These are phyloP conservation scores for Knufia petricola DNA, from an alignment of 2,329 filamentous ascomycete species.

Conservation along the genomic window DNA sequence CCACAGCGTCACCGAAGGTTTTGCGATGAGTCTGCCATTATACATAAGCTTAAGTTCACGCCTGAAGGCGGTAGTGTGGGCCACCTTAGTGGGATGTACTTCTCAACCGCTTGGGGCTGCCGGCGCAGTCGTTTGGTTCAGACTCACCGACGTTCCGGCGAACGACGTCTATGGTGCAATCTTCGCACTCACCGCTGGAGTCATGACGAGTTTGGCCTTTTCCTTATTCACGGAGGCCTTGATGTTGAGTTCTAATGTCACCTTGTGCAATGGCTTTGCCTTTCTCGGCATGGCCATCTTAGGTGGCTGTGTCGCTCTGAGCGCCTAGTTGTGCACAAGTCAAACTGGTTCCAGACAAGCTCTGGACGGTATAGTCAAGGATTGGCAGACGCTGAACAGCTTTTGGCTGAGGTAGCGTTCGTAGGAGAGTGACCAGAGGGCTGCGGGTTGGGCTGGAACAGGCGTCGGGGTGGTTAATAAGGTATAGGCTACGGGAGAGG, in stretches of 20 bases:
- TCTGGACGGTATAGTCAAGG: no score
- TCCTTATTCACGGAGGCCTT: conserved; percentile 81
- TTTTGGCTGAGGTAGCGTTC: no score
- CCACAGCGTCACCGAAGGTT: conserved; percentile 96
- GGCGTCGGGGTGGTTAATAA: no score
- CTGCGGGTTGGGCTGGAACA: no score
- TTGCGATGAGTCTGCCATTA: conserved; percentile 82
- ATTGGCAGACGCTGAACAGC: no score
- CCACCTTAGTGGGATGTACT: conserved; percentile 71
- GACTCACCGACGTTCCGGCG: conserved; percentile 42
- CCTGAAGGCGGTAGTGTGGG: conserved; percentile 72
- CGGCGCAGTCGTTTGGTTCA: conserved; percentile 82
- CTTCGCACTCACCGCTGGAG: conserved; percentile 81
- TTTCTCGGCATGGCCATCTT: conserved; percentile 79
- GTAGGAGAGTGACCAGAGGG: no score
- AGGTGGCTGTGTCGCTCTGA: conserved; percentile 74
- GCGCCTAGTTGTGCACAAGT: conserved; percentile 35
- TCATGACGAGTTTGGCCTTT: conserved; percentile 89
- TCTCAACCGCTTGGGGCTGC: conserved; percentile 80
- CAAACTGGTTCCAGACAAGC: conserved; percentile 5
- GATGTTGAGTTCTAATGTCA: conserved; percentile 68
- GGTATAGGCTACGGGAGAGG: no score
- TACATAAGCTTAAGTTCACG: conserved; percentile 83
- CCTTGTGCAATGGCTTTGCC: conserved; percentile 67
- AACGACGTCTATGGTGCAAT: conserved; percentile 51